These are phyloP conservation scores for Cercophora scortea DNA, from an alignment of 495 filamentous ascomycete genomes.

Conservation along the genomic window DNA sequence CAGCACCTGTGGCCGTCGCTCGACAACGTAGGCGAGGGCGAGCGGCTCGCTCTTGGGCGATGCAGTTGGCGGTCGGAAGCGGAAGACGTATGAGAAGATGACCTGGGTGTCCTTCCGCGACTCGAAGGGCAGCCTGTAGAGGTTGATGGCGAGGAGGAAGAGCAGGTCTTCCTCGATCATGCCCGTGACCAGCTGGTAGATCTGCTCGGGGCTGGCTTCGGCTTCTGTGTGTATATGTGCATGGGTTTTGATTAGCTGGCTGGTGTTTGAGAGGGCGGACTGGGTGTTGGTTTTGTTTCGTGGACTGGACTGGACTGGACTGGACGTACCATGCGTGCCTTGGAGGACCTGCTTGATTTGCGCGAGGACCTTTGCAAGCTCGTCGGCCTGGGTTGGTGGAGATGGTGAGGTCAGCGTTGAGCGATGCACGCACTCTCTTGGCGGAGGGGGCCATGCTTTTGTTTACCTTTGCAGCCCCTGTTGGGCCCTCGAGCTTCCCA, in stretches of 20 bases:
- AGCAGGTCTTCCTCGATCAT: constrained; percentile 85
- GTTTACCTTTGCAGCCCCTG: constrained; percentile 44
- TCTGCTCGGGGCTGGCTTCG: constrained; percentile 78
- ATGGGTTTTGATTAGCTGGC: neutral
- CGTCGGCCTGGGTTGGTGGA: constrained; percentile 32
- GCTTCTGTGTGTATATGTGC: constrained; percentile 49
- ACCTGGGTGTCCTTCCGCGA: constrained; percentile 83
- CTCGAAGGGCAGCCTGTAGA: constrained; percentile 87
- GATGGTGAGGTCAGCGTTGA: neutral
- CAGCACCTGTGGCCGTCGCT: constrained; percentile 77
- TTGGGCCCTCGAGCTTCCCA: constrained; percentile 43
- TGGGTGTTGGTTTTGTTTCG: neutral
- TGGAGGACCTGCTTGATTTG: constrained; percentile 81
- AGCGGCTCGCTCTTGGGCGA: constrained; percentile 57
- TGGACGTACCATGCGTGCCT: constrained; percentile 64
- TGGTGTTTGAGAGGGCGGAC: neutral
- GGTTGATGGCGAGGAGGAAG: constrained; percentile 66
- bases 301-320: neutral
- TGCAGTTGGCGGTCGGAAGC: constrained; percentile 61
- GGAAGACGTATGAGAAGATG: constrained; percentile 81
- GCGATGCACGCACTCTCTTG: neutral
- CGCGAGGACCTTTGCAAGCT: constrained; percentile 61
- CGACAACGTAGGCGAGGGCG: constrained; percentile 78
- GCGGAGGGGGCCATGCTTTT: neutral
- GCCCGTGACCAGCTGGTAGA: constrained; percentile 67